Evolutionary conservation across 2,329 filamentous ascomycete species (phyloP).

Genomic region (Aspergillus eucalypticola): DNA sequence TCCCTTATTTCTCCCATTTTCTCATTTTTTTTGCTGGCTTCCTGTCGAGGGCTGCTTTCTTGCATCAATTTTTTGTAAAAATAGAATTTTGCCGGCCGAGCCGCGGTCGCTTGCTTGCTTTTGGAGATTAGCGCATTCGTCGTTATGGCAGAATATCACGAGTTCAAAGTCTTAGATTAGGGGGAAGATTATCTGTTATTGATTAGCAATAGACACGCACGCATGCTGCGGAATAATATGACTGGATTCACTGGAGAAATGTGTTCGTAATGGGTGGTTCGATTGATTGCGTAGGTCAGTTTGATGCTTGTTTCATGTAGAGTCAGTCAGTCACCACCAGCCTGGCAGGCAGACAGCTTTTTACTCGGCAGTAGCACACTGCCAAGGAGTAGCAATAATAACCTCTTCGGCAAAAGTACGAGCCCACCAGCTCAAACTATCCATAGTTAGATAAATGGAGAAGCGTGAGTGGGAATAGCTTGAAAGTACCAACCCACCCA

Average conservation of each 20-base stretch:
- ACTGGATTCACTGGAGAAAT: not conserved
- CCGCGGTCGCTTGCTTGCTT: slow-evolving; percentile 25
- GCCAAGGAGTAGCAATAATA: too few species aligned
- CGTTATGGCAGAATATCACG: slow-evolving; percentile 39
- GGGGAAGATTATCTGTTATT: not conserved
- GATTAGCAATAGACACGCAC: slow-evolving; percentile 7
- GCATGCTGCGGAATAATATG: not conserved
- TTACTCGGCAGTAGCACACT: too few species aligned
- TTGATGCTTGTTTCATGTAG: not conserved
- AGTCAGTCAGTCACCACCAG: not conserved
- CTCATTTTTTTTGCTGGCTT: slow-evolving; percentile 12
- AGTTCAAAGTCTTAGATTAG: slow-evolving; percentile 24
- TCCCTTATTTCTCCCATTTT: slow-evolving; percentile 16
- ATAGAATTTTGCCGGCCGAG: slow-evolving; percentile 35
- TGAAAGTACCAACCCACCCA: too few species aligned
- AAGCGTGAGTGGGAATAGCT: too few species aligned
- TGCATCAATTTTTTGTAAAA: slow-evolving; percentile 37
- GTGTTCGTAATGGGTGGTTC: not conserved
- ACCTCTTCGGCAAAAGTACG: too few species aligned
- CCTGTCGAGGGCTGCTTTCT: slow-evolving; percentile 16
- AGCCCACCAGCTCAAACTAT: too few species aligned
- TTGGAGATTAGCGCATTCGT: slow-evolving; percentile 39
- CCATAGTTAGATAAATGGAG: too few species aligned
- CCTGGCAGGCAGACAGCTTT: too few species aligned
- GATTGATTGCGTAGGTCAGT: not conserved